Evolutionary conservation across 2,329 filamentous ascomycete species (phyloP).

Genomic region (Ustulina deusta): DNA sequence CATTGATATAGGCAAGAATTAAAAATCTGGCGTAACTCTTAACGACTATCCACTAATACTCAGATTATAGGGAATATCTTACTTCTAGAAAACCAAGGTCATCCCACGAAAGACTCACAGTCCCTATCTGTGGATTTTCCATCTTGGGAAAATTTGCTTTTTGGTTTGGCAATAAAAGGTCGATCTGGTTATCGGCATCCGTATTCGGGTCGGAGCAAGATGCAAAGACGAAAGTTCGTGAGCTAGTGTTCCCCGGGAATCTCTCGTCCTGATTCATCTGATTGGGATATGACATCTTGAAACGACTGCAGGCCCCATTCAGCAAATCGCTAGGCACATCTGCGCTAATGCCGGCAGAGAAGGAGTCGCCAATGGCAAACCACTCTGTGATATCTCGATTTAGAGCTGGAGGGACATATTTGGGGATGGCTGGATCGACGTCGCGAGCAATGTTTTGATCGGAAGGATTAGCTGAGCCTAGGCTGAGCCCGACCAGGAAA

Average conservation of each 20-base stretch:
- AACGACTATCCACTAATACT: background rate
- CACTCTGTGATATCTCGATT: slow-evolving; percentile 16
- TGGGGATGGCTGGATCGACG: background rate
- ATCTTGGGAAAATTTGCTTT: slow-evolving; percentile 10
- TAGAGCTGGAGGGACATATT: background rate
- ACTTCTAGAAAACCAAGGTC: slow-evolving; percentile 5
- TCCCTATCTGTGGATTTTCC: slow-evolving; percentile 16
- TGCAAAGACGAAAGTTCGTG: slow-evolving; percentile 11
- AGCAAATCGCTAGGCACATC: slow-evolving; percentile 1
- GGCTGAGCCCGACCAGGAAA: background rate
- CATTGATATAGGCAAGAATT: slow-evolving; percentile 17
- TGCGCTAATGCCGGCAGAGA: slow-evolving; percentile 12
- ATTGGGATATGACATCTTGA: slow-evolving; percentile 7
- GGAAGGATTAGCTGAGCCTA: background rate
- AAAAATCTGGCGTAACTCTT: background rate
- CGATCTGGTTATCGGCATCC: background rate
- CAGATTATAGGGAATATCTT: background rate
- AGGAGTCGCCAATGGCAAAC: slow-evolving; percentile 20
- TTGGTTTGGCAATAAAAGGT: background rate
- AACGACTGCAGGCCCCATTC: slow-evolving; percentile 7
- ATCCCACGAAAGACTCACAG: slow-evolving; percentile 14
- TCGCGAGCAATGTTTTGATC: background rate
- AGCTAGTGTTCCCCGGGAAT: background rate
- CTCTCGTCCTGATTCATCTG: slow-evolving; percentile 11
- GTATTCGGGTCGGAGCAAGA: background rate